Evolutionary conservation across 1,284 basidiomycete genomes (phyloP), one percentile per base, ranked within the genome.

Genomic region (Papiliotrema flavescens): DNA sequence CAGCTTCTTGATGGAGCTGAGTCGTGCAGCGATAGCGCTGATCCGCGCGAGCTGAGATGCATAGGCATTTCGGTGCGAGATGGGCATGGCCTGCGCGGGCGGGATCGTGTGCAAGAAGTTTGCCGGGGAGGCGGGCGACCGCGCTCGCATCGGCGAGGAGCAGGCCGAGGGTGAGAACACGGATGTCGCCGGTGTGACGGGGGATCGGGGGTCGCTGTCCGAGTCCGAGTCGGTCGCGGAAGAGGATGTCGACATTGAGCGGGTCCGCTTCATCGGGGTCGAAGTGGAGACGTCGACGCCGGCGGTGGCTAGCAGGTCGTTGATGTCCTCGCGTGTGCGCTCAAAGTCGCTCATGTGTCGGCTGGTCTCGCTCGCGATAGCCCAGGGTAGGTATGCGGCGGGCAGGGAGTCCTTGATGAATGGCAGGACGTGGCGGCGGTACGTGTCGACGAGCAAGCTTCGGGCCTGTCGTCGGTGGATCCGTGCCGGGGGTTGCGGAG

Each of bases 371-470:
- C 67, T 69, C 28, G 63, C 55, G 49, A 75, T 67, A 0, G 64
- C 58, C 71, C 71, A 75, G 19, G 69, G 62, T 24, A 75, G 66
- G 61, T 71, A 77, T 4, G 68, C 68, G 1, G 60, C 49, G 15
- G 74, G 72, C n/a, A 76, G 61, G 2, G 57, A 50, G 19, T 67
- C 61, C 55, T 74, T 74, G 57, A 83, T 74, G 52, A 69, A 66
- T 26, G 82, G 76, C 23, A 89, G 68, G 26, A 90, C 83, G 67
- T 84, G 82, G 20, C 81, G 81, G 19, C 88, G 81, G 70, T 85
- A 90, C 3, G 84, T 80, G 66, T 92, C 88, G 15, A 90, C 82
- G 13, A 92, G 80, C 2, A 82, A 77, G 9, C 88, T 86, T 34
- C 89, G 85, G 2, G 89, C 89, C 54, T 82, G 81, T 48, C 82